Evolutionary conservation across 139 green algal genomes (phyloP), one percentile per base, ranked within the genome.

Genomic region (Chlamydomonas sp.): DNA sequence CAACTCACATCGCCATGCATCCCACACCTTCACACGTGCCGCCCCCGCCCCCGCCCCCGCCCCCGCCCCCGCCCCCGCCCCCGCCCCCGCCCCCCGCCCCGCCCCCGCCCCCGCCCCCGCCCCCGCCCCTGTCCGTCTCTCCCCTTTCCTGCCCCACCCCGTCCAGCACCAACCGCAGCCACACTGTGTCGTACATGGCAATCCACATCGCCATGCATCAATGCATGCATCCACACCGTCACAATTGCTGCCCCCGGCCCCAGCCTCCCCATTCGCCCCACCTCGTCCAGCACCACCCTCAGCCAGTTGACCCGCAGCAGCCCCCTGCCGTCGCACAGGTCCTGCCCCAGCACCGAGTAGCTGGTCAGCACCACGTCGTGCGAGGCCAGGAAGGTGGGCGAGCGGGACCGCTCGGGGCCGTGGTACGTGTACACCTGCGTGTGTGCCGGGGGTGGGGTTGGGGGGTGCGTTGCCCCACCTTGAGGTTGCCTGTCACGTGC

Each of bases 351-450:
- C 12, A 93, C 95, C 14, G 84, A 79, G 73, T 97, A 97, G 0
- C 93, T 94, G 58, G 92, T 94, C 67, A 96, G 77, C 63, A 97
- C 92, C 2, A 98, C 75, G 75, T 97, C 93, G 15, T 95, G 80
- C 4, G 64, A 72, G 17, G 90, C 89, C n/a, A 98, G 89, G 31
- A 92, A 91, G 10, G 74, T 5, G 6, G 84, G 7, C 10, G 73
- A 89, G 67, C 63, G 69, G 84, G 91, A 90, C 78, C 93, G 89
- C 15, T 93, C 77, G 1, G 90, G 79, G 12, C 87, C 92, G 58
- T 95, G 85, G 78, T 95, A 92, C 8, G 91, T 61, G 5, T 88
- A 82, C 59, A 96, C 80, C 83, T 91, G 80, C n/a, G 71, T 49
- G 72, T 57, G 16, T 63, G 72, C 61, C 2, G n/a, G 71, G 20